Evolutionary conservation across 306 rosid genomes (phyloP), one percentile per base, ranked within the genome.

Genomic region (Prunus mongolica): DNA sequence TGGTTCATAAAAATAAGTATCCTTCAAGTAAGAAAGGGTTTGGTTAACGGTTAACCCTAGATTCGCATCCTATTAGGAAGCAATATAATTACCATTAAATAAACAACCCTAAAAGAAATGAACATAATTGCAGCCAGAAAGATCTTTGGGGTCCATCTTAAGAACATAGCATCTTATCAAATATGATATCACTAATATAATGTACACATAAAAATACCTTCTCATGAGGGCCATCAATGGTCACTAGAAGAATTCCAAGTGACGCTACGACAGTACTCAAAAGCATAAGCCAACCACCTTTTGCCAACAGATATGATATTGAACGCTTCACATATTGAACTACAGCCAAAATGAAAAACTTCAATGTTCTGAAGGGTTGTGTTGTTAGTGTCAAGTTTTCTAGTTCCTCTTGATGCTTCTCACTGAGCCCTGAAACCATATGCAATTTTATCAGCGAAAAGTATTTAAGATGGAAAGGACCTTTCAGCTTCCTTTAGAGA

Each of bases 231-330:
- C 92, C 93, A 74, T 88, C 97, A 65, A 87, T 72, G 71, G 96
- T 75, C 85, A 87, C 74, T 68, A 95, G 81, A 77, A 88, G 83
- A 84, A 92, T 27, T 67, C 91, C 93, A 60, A 90, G 66, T 75
- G 77, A 86, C 75, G 68, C 86, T 60, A 86, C 79, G 8, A 72
- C 79, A 54, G 78, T 72, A 88, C 90, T 83, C 73, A 82, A 84
- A 74, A 90, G 95, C 93, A 95, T 72, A 79, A 95, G 86, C 97
- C 97, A 92, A 18, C 97, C 97, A 51, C 97, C 97, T 83, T 85
- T 89, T 11, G 87, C 89, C 79, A 90, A 84, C 81, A 95, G 69
- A 80, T 85, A 95, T 8, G 79, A 80, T 63, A 83, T 41, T 14
- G 93, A 85, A 74, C 71, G 76, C 80, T 85, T 90, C 18, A 86